phyloP scores from a whole-genome alignment of 2,329 filamentous ascomycete genomes.

The Hirsutella rhossiliensis region DNA sequence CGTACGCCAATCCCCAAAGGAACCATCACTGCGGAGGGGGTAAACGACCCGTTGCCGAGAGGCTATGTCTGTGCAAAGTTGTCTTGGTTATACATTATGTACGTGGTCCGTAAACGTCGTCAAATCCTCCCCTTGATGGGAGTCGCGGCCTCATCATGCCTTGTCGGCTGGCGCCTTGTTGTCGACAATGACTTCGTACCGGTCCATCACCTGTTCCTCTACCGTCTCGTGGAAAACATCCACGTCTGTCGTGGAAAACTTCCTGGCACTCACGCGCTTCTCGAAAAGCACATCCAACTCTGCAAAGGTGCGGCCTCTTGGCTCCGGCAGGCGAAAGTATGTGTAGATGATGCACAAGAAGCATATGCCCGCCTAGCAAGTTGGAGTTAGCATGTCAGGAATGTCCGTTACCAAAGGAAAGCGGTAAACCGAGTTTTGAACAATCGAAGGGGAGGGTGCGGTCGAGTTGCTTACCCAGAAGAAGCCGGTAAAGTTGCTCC shows the following conservation, averaged over 20 bases:
- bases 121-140: no score
- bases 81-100: no score
- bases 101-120: no score
- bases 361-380: conserved; percentile 52
- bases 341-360: conserved; percentile 73
- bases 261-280: conserved; percentile 54
- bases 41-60: no score
- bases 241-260: conserved; percentile 51
- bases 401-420: no score
- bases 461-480: conserved; percentile 49
- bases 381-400: not conserved
- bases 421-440: not conserved
- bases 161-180: not conserved
- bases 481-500: conserved; percentile 78
- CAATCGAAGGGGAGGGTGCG: not conserved
- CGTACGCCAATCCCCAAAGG: no score
- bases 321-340: conserved; percentile 49
- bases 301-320: conserved; percentile 67
- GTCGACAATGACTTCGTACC: conserved; percentile 28
- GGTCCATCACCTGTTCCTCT: conserved; percentile 33
- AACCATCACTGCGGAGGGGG: no score
- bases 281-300: conserved; percentile 83
- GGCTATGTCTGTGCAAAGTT: no score
- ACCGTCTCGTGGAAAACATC: conserved; percentile 42
- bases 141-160: conserved; percentile 3